Evolutionary conservation across 1,284 basidiomycete species (phyloP).

Genomic region (Austroboletus rostrupii): DNA sequence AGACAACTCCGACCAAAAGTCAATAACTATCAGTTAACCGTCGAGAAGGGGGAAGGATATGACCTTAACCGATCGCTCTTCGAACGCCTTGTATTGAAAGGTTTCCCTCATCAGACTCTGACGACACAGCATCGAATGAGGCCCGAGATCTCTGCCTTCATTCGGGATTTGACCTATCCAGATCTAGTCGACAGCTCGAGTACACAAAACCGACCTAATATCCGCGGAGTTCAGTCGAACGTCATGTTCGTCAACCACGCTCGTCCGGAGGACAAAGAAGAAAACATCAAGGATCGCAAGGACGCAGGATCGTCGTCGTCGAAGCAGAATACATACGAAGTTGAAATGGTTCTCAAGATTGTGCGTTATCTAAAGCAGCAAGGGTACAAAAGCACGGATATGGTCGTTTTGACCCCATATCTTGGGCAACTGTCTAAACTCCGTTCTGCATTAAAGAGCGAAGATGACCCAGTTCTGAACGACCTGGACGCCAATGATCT

Average conservation of each 20-base stretch:
- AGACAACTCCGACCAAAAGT: conserved; percentile 69
- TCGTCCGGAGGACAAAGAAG: conserved; percentile 48
- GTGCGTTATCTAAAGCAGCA: conserved; percentile 62
- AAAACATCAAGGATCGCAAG: conserved; percentile 37
- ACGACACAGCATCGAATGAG: conserved; percentile 62
- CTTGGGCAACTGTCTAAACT: conserved; percentile 59
- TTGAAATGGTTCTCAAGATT: conserved; percentile 59
- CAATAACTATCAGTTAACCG: conserved; percentile 57
- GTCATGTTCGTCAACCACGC: conserved; percentile 56
- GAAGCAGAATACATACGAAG: conserved; percentile 59
- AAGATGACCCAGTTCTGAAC: conserved; percentile 56
- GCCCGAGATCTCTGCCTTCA: conserved; percentile 57
- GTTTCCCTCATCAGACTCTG: conserved; percentile 55
- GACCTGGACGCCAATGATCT: conserved; percentile 61
- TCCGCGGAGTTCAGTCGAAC: conserved; percentile 52
- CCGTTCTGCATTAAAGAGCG: conserved; percentile 39
- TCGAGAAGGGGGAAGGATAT: conserved; percentile 60
- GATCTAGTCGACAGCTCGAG: conserved; percentile 50
- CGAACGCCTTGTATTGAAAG: conserved; percentile 56
- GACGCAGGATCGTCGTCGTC: conserved; percentile 50
- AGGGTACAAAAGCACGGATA: conserved; percentile 54
- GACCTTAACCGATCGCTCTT: conserved; percentile 63
- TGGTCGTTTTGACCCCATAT: conserved; percentile 65
- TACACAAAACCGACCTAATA: conserved; percentile 43
- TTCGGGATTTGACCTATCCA: conserved; percentile 59